These are phyloP conservation scores for Drechslerella coelobrocha DNA, from an alignment of 2,329 filamentous ascomycete species.

Conservation along the genomic window DNA sequence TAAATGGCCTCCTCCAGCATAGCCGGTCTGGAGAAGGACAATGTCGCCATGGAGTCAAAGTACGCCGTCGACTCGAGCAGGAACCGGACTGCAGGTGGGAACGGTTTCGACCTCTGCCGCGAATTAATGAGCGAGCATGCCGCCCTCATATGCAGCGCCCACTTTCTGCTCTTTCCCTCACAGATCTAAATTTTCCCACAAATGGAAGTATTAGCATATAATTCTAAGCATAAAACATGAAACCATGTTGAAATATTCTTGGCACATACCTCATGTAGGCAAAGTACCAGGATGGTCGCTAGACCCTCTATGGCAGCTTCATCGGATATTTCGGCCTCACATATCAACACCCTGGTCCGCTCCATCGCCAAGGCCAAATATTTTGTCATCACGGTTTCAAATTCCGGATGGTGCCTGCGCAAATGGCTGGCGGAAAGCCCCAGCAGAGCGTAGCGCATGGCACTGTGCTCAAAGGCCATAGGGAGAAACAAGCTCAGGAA, in stretches of 20 bases:
- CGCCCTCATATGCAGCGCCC: conserved; percentile 49
- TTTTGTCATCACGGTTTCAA: conserved; percentile 48
- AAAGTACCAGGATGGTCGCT: conserved; percentile 50
- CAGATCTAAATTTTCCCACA: conserved; percentile 44
- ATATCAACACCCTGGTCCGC: conserved; percentile 48
- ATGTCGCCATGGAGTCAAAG: conserved; percentile 51
- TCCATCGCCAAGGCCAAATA: conserved; percentile 48
- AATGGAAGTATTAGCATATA: conserved; percentile 8
- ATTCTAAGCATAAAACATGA: conserved; percentile 12
- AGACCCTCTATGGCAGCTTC: conserved; percentile 51
- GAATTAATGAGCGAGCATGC: conserved; percentile 50
- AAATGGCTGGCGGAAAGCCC: conserved; percentile 49
- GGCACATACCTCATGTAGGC: conserved; percentile 50
- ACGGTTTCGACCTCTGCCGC: conserved; percentile 34
- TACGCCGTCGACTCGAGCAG: conserved; percentile 50
- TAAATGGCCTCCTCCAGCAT: conserved; percentile 49
- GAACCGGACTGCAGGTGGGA: conserved; percentile 46
- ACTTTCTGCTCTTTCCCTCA: conserved; percentile 48
- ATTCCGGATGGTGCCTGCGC: conserved; percentile 48
- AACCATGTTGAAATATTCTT: background rate
- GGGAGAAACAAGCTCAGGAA: conserved; percentile 51
- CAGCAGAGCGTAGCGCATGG: conserved; percentile 49
- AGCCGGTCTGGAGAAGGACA: conserved; percentile 50
- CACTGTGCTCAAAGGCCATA: conserved; percentile 50
- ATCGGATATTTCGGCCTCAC: conserved; percentile 42